These are phyloP conservation scores for Chaetomiaceae sp. DNA, from an alignment of 2,329 filamentous ascomycete genomes.

Conservation along the genomic window DNA sequence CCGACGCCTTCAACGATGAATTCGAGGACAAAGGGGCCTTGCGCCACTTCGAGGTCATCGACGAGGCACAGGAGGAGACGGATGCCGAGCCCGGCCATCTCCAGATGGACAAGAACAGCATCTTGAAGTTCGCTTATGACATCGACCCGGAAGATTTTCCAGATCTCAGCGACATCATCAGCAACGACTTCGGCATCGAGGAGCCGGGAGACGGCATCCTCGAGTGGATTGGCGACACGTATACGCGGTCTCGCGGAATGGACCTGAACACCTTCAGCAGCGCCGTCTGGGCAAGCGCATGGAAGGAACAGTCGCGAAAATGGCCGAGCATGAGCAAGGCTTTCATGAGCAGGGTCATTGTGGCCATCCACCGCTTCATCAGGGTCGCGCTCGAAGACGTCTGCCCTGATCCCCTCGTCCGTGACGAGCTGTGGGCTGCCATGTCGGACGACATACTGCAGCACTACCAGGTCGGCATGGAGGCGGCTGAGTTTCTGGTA, in stretches of 20 bases:
- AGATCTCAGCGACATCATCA: constrained; percentile 16
- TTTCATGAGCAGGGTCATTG: constrained; percentile 29
- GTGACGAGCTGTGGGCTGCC: constrained; percentile 22
- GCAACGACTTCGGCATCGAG: not conserved
- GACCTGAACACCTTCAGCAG: constrained; percentile 26
- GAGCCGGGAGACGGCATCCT: constrained; percentile 19
- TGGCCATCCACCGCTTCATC: constrained; percentile 31
- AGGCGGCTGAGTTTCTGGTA: constrained; percentile 26
- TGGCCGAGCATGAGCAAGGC: constrained; percentile 27
- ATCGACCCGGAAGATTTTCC: constrained; percentile 12
- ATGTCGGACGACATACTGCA: constrained; percentile 23
- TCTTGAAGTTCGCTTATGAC: not conserved
- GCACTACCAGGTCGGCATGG: constrained; percentile 25
- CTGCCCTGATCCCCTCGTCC: constrained; percentile 22
- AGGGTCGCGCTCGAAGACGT: constrained; percentile 10
- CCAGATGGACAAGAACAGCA: too few relatives aligned
- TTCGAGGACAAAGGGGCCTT: constrained; percentile 22
- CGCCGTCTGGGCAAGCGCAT: constrained; percentile 21
- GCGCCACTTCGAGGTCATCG: constrained; percentile 9
- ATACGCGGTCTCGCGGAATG: constrained; percentile 24
- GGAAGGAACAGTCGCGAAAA: constrained; percentile 30
- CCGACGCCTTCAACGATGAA: constrained; percentile 32
- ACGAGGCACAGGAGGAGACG: not conserved
- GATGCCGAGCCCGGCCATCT: too few relatives aligned
- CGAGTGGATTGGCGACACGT: constrained; percentile 24